Evolutionary conservation across 2,329 filamentous ascomycete genomes (phyloP), one percentile per base, ranked within the genome.

Genomic region (Pseudogymnoascus sp.): DNA sequence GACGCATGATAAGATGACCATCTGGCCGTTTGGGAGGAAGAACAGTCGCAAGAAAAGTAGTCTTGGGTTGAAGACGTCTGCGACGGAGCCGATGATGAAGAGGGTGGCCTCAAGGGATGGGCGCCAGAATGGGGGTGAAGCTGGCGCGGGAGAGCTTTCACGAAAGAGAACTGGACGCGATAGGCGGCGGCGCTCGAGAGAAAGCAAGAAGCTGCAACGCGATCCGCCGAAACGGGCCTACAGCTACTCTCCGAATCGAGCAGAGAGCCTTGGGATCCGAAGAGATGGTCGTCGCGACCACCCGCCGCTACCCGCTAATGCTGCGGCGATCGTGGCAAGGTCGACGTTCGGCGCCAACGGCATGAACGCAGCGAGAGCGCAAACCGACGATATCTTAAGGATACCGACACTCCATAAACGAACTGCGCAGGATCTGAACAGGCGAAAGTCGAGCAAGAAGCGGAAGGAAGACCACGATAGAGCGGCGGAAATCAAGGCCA

Each of bases 401-500:
- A 73, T 76, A 61, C 79, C 80, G 5, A 86, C 84, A 7, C 72
- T 86, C 29, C 80, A 84, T 67, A 89, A 87, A 72, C 82, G 83
- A 67, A 79, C 79, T 65, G 79, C 80, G 62, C 79, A 81, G 66
- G 83, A 85, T 59, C 77, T 87, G 29, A 75, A 83, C 59, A 83
- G 86, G 63, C 86, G 87, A 64, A 90, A 85, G 70, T 88, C 88
- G 40, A 92, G 85, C 77, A 95, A 90, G 75, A 84, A 87, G 68
- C 86, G 87, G 69, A 86, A 87, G 67, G 81, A 88, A 65, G 89
- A 95, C 65, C 84, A 85, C 71, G 81, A 88, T 63, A 83, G 93
- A 62, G 92, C 96, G 74, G 90, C 90, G 64, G 91, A 96, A 74
- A 92, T 97, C 70, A 89, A 87, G 71, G 86, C 90, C 60, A 90